Base-by-base conservation (phyloP, 192 early-diverging fungal species). In the Gamsiella multidivaricata region DNA sequence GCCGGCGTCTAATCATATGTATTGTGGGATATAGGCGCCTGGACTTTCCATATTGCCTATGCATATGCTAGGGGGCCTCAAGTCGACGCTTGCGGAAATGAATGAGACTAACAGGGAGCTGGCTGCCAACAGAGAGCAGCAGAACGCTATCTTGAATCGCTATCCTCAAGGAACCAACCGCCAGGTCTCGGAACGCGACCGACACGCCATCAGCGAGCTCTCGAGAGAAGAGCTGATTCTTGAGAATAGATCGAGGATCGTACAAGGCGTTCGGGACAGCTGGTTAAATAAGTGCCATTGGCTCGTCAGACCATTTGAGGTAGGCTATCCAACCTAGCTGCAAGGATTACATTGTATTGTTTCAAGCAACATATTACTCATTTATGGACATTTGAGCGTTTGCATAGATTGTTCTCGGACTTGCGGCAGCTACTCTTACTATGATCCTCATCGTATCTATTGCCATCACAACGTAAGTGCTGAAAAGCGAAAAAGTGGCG, bases 31-130 rank as follows among this genome's bases (percentile, higher is more conserved):
- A 29, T 64, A 78, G 74, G 74, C 65, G 4, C 74, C 74, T 2
- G 74, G 74, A 39, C 65, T 78, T 54, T 78, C 74, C 2, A 39
- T 69, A 14, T 26, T 78, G 5, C 74, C 74, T 0, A 22, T 78
- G 20, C 74, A 78, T 53, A 39, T 68, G 23, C 33, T 78, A 20
- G 74, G 23, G 34, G 74, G 74, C 18, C 37, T 64, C 12, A 68
- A 78, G 29, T 78, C 74, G 15, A 26, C 67, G 10, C 54, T 66
- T 14, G 65, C 37, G 32, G 63, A 68, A 33, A 53, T 78, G 22
- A 54, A 26, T 31, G 45, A 78, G 53, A 68, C 66, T 0, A 34
- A 78, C 46, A 54, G 60, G 15, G 54, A 68, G 41, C 33, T 78
- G 25, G 61, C 61, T 29, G 74, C 74, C 5, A 78, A 78, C 26